These are phyloP conservation scores for Asterochloris erici DNA, from an alignment of 139 green algal genomes.

Conservation along the genomic window DNA sequence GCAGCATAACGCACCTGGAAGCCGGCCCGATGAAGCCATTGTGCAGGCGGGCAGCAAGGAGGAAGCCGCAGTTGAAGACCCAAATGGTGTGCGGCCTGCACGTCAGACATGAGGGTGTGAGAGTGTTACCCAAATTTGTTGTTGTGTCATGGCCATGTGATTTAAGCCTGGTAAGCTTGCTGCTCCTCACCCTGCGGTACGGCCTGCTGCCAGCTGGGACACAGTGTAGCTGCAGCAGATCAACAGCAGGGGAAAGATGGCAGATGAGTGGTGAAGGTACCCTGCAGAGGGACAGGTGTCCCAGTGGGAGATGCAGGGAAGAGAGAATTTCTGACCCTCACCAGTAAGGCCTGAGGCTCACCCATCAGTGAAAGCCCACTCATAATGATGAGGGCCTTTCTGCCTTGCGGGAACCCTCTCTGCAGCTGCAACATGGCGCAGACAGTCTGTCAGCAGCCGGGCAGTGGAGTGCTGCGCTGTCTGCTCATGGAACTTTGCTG, in stretches of 20 bases:
- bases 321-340: no score
- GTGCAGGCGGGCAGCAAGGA: constrained; percentile 43
- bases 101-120: neutral
- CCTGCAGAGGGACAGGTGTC: constrained; percentile 6
- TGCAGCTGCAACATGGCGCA: no score
- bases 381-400: no score
- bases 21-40: constrained; percentile 34
- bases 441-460: no score
- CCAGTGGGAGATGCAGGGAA: neutral
- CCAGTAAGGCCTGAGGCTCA: no score
- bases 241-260: constrained; percentile 38
- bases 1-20: no score
- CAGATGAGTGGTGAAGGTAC: constrained; percentile 48
- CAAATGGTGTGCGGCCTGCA: constrained; percentile 52
- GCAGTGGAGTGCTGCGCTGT: no score
- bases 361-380: no score
- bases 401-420: no score
- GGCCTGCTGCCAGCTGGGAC: constrained; percentile 3
- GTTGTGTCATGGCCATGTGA: neutral
- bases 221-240: constrained; percentile 27
- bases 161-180: neutral
- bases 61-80: constrained; percentile 35
- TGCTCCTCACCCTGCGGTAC: constrained; percentile 18
- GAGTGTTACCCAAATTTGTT: neutral
- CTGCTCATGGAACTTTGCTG: no score